Base-by-base conservation (phyloP, 768 basidiomycete genomes). In the Tricholoma flavovirens region DNA sequence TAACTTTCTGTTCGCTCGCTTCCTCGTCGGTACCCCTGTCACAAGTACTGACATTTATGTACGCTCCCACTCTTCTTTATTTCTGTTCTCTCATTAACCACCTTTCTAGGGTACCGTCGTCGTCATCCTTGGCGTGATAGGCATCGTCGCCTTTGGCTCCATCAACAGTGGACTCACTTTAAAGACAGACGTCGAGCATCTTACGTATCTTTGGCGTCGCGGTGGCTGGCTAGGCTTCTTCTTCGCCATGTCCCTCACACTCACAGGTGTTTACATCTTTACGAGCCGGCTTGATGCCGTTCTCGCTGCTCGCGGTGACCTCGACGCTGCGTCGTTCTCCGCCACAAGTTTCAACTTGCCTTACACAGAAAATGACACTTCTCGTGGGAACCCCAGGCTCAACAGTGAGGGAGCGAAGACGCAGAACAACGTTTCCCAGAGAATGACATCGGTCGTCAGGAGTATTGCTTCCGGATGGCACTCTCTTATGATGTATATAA, bases 1-100 rank as follows among this genome's bases (percentile, higher is more conserved):
- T 77, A 98, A 98, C 69, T 95, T 97, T 67, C 77, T 97, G 35
- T 96, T 97, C 68, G 96, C 96, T 35, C 83, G 88, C 62, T 88
- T 93, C 66, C 79, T 93, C 57, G 87, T 92, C 5, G 90, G 90
- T 35, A 90, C 88, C 5, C 89, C 91, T 1, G 89, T 95, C 36
- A 92, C 89, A 42, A 82, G 73, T 55, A 87, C 81, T 33, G 93
- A 95, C 67, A 89, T 94, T 33, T 87, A 89, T 65, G 90, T 88
- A 63, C 58, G 84, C 68, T 46, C 10, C 42, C 54, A 21, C 14
- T 32, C 51, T 12, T 30, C 51, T 24, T 48, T 24, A 12, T n/a
- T 32, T 40, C 49, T n/a, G 15, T 42, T 36, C 32, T 36, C 6
- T n/a, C 19, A 17, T 43, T 51, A 57, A 30, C 46, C 8, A 1